A percentile compares a stretch with the other conserved stretches of the same genome.
Evolutionary conservation across 345 rosid genomes (phyloP).

Genomic region (Sonneratia alba): DNA sequence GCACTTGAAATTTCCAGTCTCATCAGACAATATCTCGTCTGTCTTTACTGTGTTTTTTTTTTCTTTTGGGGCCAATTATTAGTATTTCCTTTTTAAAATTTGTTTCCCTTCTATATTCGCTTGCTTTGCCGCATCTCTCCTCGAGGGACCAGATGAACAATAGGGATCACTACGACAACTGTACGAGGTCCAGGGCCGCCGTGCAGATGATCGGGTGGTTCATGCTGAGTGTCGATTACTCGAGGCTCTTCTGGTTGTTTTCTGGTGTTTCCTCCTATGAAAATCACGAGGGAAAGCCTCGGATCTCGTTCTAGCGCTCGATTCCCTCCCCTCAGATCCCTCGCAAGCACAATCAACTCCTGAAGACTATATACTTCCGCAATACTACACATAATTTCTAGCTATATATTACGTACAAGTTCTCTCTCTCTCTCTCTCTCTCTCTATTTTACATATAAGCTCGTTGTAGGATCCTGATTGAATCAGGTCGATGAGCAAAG

Average conservation of each 20-base stretch:
- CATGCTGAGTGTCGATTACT: slow-evolving; percentile 64
- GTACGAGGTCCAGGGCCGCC: slow-evolving; percentile 23
- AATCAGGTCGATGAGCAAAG: background rate
- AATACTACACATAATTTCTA: background rate
- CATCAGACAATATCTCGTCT: background rate
- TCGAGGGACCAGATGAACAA: slow-evolving; percentile 44
- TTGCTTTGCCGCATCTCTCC: background rate
- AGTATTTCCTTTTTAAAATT: too few relatives aligned
- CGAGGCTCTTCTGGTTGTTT: slow-evolving; percentile 64
- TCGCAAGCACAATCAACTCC: too few relatives aligned
- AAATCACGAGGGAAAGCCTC: slow-evolving; percentile 82
- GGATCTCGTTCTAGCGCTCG: slow-evolving; percentile 55
- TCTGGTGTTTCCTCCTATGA: slow-evolving; percentile 75
- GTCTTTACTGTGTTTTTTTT: background rate
- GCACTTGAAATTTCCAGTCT: background rate
- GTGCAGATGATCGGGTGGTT: slow-evolving; percentile 54
- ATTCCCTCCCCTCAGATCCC: background rate
- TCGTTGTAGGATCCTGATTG: background rate
- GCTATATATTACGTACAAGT: slow-evolving; percentile 1
- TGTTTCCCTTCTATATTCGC: background rate
- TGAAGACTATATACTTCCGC: background rate
- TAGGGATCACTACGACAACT: slow-evolving; percentile 33
- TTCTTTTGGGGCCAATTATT: background rate
- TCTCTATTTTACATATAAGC: background rate
- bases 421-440: background rate